phyloP scores from a whole-genome alignment of 495 filamentous ascomycete genomes.

The Ramalina intermedia region DNA sequence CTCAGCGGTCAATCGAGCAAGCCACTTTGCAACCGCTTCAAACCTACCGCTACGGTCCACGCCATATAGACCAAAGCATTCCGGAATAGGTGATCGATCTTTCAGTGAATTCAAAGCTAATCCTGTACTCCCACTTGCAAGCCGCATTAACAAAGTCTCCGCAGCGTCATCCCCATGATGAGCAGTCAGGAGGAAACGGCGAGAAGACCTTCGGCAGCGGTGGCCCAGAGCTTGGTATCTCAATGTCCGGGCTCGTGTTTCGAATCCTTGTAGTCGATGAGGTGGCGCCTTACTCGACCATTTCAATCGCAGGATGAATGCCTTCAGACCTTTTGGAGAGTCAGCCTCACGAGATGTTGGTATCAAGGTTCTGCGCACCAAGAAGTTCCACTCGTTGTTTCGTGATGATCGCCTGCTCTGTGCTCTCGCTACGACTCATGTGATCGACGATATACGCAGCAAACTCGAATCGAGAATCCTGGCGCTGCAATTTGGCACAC shows the following conservation, averaged over 20 bases:
- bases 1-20: background rate
- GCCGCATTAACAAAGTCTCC: constrained; percentile 70
- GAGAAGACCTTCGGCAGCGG: constrained; percentile 34
- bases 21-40: background rate
- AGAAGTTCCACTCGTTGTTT: constrained; percentile 35
- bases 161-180: constrained; percentile 81
- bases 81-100: constrained; percentile 52
- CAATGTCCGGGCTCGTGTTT: constrained; percentile 60
- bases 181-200: constrained; percentile 50
- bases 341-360: constrained; percentile 11
- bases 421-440: constrained; percentile 50
- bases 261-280: constrained; percentile 45
- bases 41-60: constrained; percentile 49
- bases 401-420: constrained; percentile 40
- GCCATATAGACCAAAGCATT: constrained; percentile 62
- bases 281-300: constrained; percentile 30
- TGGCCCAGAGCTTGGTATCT: constrained; percentile 57
- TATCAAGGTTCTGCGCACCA: constrained; percentile 29
- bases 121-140: constrained; percentile 44
- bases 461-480: constrained; percentile 24
- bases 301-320: constrained; percentile 34
- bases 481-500: constrained; percentile 34
- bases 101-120: constrained; percentile 61
- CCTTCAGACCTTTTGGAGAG: constrained; percentile 31
- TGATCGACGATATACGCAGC: constrained; percentile 70